Evolutionary conservation across 306 rosid genomes (phyloP), one percentile per base, ranked within the genome.

Genomic region (Canavalia gladiata): DNA sequence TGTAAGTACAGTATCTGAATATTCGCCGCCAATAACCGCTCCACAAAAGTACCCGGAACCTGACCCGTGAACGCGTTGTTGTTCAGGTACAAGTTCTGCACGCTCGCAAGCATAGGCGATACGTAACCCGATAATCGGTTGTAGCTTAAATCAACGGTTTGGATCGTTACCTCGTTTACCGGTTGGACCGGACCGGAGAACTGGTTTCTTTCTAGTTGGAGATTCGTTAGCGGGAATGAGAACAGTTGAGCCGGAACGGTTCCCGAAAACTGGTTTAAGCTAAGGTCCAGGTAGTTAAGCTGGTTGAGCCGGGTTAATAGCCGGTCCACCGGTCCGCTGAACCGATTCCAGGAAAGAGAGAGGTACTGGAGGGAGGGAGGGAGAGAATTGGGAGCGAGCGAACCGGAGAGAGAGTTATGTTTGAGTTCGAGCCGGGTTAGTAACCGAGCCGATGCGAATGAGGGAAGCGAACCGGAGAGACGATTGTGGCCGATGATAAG

Each of bases 241-340:
- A 95, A 95, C 3, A 95, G 13, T 37, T 85, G 91, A 70, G 87
- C 81, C 9, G 99, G 99, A 1, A 95, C 86, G 0, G 60, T 1
- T 9, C 98, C 99, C 2, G 97, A 75, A 81, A 95, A 87, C 82
- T 90, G 94, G 90, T 95, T 95, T 76, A 85, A 55, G 74, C 99
- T 89, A 2, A 95, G 93, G 90, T 95, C 98, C 2, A 93, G 78
- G 63, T 89, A 90, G 88, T 87, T 93, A 30, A 95, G 72, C 68
- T 76, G 89, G 84, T 85, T 74, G 59, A 93, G 90, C 34, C 87
- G 84, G 90, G 28, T 83, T 46, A 95, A 57, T 7, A 89, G 78
- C 60, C 80, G 84, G 86, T 95, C 94, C 33, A 91, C 85, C 1
- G 94, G 72, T 3, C 98, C 99, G 18, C 57, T 81, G 12, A 95